Evolutionary conservation across 495 filamentous ascomycete genomes (phyloP), one percentile per base, ranked within the genome.

Genomic region (Monascus purpureus): DNA sequence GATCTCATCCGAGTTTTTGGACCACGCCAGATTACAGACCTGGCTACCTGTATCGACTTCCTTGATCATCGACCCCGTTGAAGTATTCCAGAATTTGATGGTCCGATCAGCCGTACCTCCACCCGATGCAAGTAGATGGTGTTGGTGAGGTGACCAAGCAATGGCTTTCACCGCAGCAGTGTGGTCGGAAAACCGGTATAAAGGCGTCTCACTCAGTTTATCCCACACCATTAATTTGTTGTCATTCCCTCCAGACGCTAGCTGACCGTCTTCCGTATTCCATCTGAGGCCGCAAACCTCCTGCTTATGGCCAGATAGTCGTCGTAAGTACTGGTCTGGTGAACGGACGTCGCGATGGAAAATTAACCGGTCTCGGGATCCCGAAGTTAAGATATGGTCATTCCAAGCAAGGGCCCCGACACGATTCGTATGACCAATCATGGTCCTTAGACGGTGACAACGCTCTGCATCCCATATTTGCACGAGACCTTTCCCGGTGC

Each of bases 191-290:
- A 93, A 96, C 36, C 88, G 88, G 63, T 79, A 93, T 4, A 88
- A 64, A 3, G 90, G 90, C 5, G 82, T 77, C 36, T 86, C 79
- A 20, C 70, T 79, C 32, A 93, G 61, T 47, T 88, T 88, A 53
- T 97, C 92, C 90, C 90, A 97, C 11, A 97, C 86, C 69, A 96
- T 82, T 28, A 97, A 63, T 41, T 94, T 94, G 61, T 97, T 97
- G 55, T 97, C 90, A 54, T 97, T 97, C 1, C 92, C 92, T 17
- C 90, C 90, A 12, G 80, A 87, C n/a, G 90, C 90, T 17, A 97
- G 63, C 50, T 96, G 92, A 2, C 84, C 82, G 47, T 93, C 86
- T 39, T 94, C 84, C 16, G 77, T 79, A 43, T 97, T 97, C 90
- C 90, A 97, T 47, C 83, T 81, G 32, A 97, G 61, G n/a, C 90